Evolutionary conservation across 2,329 filamentous ascomycete genomes (phyloP), one percentile per base, ranked within the genome.

Genomic region (Seiridium unicorne): DNA sequence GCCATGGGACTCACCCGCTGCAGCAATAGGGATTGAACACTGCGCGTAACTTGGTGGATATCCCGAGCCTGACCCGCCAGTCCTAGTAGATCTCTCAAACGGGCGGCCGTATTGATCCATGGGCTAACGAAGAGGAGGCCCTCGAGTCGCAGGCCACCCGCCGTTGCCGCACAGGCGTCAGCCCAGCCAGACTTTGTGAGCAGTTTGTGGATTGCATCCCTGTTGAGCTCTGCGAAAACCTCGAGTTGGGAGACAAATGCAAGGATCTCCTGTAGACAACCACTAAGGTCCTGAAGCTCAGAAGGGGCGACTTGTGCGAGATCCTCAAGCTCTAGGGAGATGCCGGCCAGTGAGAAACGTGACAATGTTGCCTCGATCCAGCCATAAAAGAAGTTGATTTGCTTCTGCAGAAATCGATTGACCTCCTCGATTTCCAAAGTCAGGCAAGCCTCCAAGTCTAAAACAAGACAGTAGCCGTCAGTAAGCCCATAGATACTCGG

Each of bases 211-310:
- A 62, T 49, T 18, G 60, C 60, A 57, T 57, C 57, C 36, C 40
- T 32, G 42, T 62, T 62, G 53, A 58, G 11, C 44, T 44, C 36
- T 31, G 42, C 36, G 18, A 62, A 62, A 11, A 31, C n/a, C 9
- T 57, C 60, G 9, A 62, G 40, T 31, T 55, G 53, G 18, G 40
- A 18, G 31, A 44, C 10, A 42, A 60, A 59, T 10, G 10, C 44
- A 11, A 57, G 31, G 26, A 51, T 35, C 35, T 62, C 60, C 35
- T 32, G 10, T 5, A 62, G 60, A 31, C 40, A 59, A 35, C 31
- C 46, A 18, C 46, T 42, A 18, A 62, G 57, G 34, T 62, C 53
- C 10, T 40, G 54, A 10, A 62, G 44, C 57, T 62, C 60, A 5
- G 57, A 31, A n/a, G 35, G 32, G 7, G 54, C 38, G 3, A 57